Conservation (phyloP, 2,329 filamentous ascomycete species). For the Microdochium trichocladiopsis region DNA sequence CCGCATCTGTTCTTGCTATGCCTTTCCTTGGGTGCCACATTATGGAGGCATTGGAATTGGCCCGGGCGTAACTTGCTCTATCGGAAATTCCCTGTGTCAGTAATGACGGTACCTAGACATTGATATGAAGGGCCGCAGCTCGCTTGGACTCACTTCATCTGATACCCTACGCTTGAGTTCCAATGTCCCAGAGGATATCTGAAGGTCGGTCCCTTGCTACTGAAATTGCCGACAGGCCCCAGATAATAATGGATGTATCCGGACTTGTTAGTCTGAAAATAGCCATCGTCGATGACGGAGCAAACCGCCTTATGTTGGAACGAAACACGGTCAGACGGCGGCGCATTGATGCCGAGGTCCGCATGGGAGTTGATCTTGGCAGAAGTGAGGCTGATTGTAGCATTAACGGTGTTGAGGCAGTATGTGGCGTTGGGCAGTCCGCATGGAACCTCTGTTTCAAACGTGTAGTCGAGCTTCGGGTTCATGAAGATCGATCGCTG, state of each 20-base stretch:
- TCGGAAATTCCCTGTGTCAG: neutral
- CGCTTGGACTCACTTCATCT: neutral
- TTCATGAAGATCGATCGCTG: neutral
- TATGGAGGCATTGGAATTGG: neutral
- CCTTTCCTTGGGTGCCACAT: neutral
- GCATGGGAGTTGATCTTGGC: neutral
- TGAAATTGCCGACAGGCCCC: neutral
- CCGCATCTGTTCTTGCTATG: neutral
- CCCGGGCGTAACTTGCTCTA: neutral
- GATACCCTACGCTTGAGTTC: neutral
- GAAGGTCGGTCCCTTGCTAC: neutral
- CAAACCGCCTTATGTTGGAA: neutral
- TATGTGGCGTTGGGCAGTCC: neutral
- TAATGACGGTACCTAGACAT: neutral
- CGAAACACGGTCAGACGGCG: neutral
- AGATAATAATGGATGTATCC: neutral
- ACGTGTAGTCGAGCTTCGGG: neutral
- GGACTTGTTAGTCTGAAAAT: neutral
- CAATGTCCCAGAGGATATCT: neutral
- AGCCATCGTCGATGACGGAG: neutral
- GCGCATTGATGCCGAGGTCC: neutral
- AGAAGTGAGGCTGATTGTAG: neutral
- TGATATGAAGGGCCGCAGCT: neutral
- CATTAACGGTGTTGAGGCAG: neutral
- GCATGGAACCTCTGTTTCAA: neutral